These are phyloP conservation scores for Bolboschoenoplectus hybrid DNA, from an alignment of 202 grass and related monocot species.

Conservation along the genomic window DNA sequence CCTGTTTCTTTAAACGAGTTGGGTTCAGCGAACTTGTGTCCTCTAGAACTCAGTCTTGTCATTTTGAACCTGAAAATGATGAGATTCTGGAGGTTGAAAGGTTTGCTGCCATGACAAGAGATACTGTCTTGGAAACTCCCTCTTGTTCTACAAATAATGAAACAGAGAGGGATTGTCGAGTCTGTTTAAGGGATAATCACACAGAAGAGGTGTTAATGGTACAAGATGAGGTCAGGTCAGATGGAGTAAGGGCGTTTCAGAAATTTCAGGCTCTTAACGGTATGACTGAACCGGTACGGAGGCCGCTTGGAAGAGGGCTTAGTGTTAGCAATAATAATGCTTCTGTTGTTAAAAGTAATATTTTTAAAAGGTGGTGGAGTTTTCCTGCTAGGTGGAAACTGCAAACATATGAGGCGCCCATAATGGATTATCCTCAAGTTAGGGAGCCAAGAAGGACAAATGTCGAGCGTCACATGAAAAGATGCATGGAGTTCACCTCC, in stretches of 20 bases:
- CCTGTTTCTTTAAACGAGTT: slow-evolving; percentile 61
- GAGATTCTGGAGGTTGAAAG: slow-evolving; percentile 45
- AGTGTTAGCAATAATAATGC: slow-evolving; percentile 30
- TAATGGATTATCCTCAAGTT: slow-evolving; percentile 46
- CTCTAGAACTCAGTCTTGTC: slow-evolving; percentile 37
- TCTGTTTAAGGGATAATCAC: slow-evolving; percentile 57
- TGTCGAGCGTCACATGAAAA: slow-evolving; percentile 69
- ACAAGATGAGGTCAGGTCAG: slow-evolving; percentile 55
- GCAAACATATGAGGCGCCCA: slow-evolving; percentile 51
- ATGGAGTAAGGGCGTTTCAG: slow-evolving; percentile 58
- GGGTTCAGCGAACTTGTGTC: slow-evolving; percentile 54
- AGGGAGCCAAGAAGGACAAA: slow-evolving; percentile 47
- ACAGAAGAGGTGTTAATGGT: slow-evolving; percentile 44
- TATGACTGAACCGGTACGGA: slow-evolving; percentile 52
- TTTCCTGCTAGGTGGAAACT: slow-evolving; percentile 53
- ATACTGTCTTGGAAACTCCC: slow-evolving; percentile 46
- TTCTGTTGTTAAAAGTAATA: slow-evolving; percentile 43
- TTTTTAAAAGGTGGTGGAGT: slow-evolving; percentile 55
- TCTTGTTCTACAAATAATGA: slow-evolving; percentile 45
- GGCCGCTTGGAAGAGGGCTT: slow-evolving; percentile 37
- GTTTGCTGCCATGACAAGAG: slow-evolving; percentile 18
- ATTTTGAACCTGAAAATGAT: slow-evolving; percentile 26
- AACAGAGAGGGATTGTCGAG: slow-evolving; percentile 29
- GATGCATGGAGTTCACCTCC: slow-evolving; percentile 65
- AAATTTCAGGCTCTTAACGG: slow-evolving; percentile 63